These are phyloP conservation scores for Microstegium vimineum DNA, from an alignment of 176 grass and related monocot genomes.

Conservation along the genomic window DNA sequence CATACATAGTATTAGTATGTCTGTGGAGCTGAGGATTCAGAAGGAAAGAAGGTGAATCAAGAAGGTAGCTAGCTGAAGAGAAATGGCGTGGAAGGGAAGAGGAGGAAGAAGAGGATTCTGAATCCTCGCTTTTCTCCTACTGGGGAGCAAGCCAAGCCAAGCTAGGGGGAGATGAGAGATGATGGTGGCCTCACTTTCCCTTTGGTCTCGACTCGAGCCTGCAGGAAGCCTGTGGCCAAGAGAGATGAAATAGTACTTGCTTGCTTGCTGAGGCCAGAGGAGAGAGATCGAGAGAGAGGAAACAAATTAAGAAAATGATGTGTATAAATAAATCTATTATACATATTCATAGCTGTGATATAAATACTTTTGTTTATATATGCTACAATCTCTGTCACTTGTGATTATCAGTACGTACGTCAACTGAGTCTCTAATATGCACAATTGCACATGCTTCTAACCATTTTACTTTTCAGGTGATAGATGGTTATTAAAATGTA, in stretches of 20 bases:
- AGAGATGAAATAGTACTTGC: slow-evolving; percentile 33
- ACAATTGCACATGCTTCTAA: background rate
- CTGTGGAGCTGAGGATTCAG: background rate
- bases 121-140: slow-evolving; percentile 11
- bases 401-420: background rate
- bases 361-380: background rate
- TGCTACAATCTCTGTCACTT: background rate
- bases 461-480: background rate
- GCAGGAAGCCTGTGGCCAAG: slow-evolving; percentile 14
- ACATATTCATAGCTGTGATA: background rate
- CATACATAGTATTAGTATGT: background rate
- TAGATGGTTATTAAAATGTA: background rate
- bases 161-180: background rate
- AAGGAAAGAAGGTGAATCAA: slow-evolving; percentile 9
- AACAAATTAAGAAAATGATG: background rate
- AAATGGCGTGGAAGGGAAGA: background rate
- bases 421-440: background rate
- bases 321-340: background rate
- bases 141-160: background rate
- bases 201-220: slow-evolving; percentile 37
- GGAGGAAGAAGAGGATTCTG: background rate
- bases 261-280: slow-evolving; percentile 16
- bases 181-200: slow-evolving; percentile 33
- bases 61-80: background rate
- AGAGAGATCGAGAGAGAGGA: slow-evolving; percentile 30